Base-by-base conservation (phyloP, 2,329 filamentous ascomycete genomes). In the Pseudopyricularia cyperi region DNA sequence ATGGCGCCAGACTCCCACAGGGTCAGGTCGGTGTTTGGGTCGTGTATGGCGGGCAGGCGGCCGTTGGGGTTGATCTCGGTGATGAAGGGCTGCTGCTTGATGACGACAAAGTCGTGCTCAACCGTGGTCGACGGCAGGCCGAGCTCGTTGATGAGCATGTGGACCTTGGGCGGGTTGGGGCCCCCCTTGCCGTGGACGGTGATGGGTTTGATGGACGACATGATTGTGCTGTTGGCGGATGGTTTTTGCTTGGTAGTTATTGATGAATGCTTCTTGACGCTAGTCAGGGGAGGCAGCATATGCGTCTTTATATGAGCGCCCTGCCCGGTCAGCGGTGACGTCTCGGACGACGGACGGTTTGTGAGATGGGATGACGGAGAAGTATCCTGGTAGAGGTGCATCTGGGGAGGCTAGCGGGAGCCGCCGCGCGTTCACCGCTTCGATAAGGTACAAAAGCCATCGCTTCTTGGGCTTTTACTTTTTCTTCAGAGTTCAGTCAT, bases 1-100 rank as follows among this genome's bases (percentile, higher is more conserved):
- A 75, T 74, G 11, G 74, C 73, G 24, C 70, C 71, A 15, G 68
- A 71, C 58, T 76, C 73, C 68, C 71, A 77, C 39, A 73, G 64
- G 0, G 66, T 68, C 37, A 76, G 61, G 53, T 64, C 66, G 42
- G 70, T 73, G 54, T 70, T 69, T 54, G 69, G 69, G 55, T 56
- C 54, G n/a, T 50, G n/a, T 15, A 56, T 51, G 48, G 51, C 50
- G 1, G 54, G 54, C 11, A 56, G 34, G 22, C 54, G 52, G 32
- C 54, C 54, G 52, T 56, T 56, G 48, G 54, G 54, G 46, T 55
- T 53, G 44, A 56, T 14, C 19, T 24, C 12, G 19, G 24, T 32
- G 52, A 60, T 67, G 14, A 56, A 59, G 42, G 62, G 58, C 22
- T 24, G 17, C 19, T 58, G 53, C 53, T 68, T 68, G 56, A 65